Evolutionary conservation across 164 flowering plant genomes (phyloP), one percentile per base, ranked within the genome.

Genomic region (Aristolochia californica): DNA sequence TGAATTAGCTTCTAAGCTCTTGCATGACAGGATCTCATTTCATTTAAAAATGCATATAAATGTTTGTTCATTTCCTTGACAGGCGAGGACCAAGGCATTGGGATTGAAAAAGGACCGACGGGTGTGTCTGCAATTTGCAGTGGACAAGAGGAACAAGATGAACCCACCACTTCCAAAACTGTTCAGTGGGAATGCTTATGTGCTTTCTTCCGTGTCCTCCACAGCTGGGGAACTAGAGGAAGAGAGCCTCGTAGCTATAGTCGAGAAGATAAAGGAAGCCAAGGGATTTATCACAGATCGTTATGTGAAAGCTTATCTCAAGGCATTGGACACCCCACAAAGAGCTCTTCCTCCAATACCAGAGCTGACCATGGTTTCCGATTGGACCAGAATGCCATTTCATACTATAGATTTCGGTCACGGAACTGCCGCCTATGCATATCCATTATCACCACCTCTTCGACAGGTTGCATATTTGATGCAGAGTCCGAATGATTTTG

Each of bases 51-150:
- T 28, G 7, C 7, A 34, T 34, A 34, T 34, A 14, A 16, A 17
- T 14, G 22, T 47, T 47, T 47, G 18, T 47, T 20, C 48, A 28
- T 47, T 8, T 12, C 49, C 38, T 5, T 34, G 57, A 16, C 72
- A 78, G 80, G 76, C 72, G 61, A 74, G 80, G 48, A 76, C 67
- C 45, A 76, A 65, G 59, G 78, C 78, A 21, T 40, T 76, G 23
- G 70, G 68, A 40, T 30, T 76, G 54, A 64, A 57, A 48, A 70
- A 67, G 55, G 83, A 70, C 43, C 57, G 66, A 51, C 59, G 68
- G 78, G 78, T 74, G n/a, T 76, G 83, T 66, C 53, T 76, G 56
- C 80, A 78, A 62, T 78, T 78, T 57, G 66, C 80, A 0, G 72
- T 78, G 51, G 80, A 78, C 70, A 60, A 61, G 43, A 70, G 83